These are phyloP conservation scores for Botrytis galanthina DNA, from an alignment of 2,329 filamentous ascomycete genomes.

Conservation along the genomic window DNA sequence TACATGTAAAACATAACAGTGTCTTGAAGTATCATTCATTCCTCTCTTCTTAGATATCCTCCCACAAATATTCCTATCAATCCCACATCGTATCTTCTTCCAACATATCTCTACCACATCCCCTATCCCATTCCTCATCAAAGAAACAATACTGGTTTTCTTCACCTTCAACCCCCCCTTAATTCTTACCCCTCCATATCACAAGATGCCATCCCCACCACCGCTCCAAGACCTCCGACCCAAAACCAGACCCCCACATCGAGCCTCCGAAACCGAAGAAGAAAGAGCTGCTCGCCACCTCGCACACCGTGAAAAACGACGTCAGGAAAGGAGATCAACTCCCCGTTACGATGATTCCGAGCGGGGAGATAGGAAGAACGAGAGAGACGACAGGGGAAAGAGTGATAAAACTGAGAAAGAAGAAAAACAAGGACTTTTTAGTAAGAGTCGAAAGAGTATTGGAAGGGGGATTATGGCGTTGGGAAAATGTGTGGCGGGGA, in stretches of 20 bases:
- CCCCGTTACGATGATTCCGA: background rate
- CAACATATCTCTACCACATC: background rate
- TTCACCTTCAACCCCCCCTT: background rate
- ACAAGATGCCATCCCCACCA: background rate
- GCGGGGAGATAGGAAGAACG: background rate
- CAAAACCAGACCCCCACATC: background rate
- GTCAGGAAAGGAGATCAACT: background rate
- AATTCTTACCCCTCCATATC: background rate
- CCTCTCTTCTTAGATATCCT: background rate
- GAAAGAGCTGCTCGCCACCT: background rate
- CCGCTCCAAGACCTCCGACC: background rate
- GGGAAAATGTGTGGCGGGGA: background rate
- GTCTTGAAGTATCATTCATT: background rate
- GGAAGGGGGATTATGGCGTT: background rate
- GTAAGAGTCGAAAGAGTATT: slow-evolving; percentile 8
- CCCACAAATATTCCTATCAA: background rate
- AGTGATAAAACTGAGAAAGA: background rate
- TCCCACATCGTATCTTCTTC: background rate
- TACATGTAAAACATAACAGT: background rate
- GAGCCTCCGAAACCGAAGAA: background rate
- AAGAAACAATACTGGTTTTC: background rate
- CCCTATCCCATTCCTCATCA: background rate
- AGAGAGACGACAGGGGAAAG: background rate
- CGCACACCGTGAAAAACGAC: background rate
- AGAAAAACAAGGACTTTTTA: background rate